Conservation (phyloP, 306 rosid genomes). For the Lathyrus sativus region DNA sequence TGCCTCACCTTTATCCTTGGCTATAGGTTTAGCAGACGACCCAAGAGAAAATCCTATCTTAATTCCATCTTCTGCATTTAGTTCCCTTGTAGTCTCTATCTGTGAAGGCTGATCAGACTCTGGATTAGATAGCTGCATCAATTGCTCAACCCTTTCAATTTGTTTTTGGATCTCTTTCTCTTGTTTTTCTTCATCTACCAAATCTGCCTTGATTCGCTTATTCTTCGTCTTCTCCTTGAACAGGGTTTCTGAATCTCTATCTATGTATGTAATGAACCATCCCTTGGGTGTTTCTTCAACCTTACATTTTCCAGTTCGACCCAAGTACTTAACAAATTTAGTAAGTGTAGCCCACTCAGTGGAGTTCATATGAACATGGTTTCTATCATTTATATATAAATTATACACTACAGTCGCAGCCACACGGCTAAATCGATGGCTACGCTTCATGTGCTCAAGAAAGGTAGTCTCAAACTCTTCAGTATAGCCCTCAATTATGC, state of each 20-base stretch:
- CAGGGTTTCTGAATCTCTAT: slow-evolving; percentile 73
- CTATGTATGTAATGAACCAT: slow-evolving; percentile 91
- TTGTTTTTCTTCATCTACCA: slow-evolving; percentile 88
- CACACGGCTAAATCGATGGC: slow-evolving; percentile 82
- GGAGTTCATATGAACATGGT: slow-evolving; percentile 88
- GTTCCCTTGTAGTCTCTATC: slow-evolving; percentile 47
- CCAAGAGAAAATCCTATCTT: slow-evolving; percentile 81
- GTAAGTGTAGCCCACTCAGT: slow-evolving; percentile 84
- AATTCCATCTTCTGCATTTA: slow-evolving; percentile 64
- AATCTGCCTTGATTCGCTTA: slow-evolving; percentile 62
- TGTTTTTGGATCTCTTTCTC: slow-evolving; percentile 82
- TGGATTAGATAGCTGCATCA: slow-evolving; percentile 40
- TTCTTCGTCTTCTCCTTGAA: slow-evolving; percentile 81
- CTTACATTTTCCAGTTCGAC: slow-evolving; percentile 78
- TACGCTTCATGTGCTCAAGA: slow-evolving; percentile 86
- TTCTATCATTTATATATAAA: slow-evolving; percentile 78
- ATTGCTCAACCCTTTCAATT: slow-evolving; percentile 71
- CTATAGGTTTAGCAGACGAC: slow-evolving; percentile 43
- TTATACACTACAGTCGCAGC: slow-evolving; percentile 94
- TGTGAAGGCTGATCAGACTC: slow-evolving; percentile 47
- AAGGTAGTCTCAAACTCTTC: slow-evolving; percentile 76
- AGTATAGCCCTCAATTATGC: slow-evolving; percentile 75
- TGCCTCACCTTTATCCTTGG: slow-evolving; percentile 53
- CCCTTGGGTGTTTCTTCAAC: slow-evolving; percentile 94
- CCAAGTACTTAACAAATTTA: slow-evolving; percentile 82